A percentile compares a stretch with the other conserved stretches of the same genome.
These are phyloP conservation scores for Candida mesenterica DNA, from an alignment of 1,139 yeast species.

Conservation along the genomic window DNA sequence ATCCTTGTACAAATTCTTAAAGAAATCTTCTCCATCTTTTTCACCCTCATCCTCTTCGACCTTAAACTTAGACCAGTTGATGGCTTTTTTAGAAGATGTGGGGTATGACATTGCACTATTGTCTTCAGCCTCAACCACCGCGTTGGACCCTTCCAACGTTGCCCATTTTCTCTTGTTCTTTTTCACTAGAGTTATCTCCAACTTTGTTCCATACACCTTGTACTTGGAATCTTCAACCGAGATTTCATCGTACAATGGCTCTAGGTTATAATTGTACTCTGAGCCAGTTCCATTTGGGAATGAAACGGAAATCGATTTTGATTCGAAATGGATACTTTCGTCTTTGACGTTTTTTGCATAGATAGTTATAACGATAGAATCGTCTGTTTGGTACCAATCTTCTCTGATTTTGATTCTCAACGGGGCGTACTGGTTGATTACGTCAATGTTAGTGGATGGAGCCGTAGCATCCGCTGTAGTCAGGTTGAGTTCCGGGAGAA, in stretches of 20 bases:
- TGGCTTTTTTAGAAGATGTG: conserved; percentile 55
- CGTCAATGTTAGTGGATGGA: conserved; percentile 31
- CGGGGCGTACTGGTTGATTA: conserved; percentile 42
- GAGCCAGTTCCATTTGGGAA: conserved; percentile 48
- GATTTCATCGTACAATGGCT: conserved; percentile 53
- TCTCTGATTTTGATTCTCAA: conserved; percentile 49
- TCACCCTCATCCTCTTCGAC: conserved; percentile 47
- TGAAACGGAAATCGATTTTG: conserved; percentile 33
- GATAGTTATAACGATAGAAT: conserved; percentile 61
- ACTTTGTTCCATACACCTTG: conserved; percentile 66
- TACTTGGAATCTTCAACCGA: conserved; percentile 43
- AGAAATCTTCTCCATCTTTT: conserved; percentile 64
- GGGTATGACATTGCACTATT: conserved; percentile 47
- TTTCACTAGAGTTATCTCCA: conserved; percentile 61
- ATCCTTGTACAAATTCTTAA: conserved; percentile 67
- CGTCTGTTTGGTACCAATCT: conserved; percentile 77
- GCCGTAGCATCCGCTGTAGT: conserved; percentile 8
- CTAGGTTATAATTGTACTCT: conserved; percentile 49
- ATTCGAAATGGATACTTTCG: conserved; percentile 33
- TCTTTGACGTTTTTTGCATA: conserved; percentile 66
- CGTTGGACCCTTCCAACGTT: conserved; percentile 30
- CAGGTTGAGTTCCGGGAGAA: background rate
- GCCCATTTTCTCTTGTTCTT: conserved; percentile 41
- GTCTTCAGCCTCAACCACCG: conserved; percentile 10
- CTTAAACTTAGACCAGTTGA: conserved; percentile 73